Evolutionary conservation across 202 grass and related monocot species (phyloP), one percentile per base, ranked within the genome.

Genomic region (Bolboschoenoplectus hybrid): DNA sequence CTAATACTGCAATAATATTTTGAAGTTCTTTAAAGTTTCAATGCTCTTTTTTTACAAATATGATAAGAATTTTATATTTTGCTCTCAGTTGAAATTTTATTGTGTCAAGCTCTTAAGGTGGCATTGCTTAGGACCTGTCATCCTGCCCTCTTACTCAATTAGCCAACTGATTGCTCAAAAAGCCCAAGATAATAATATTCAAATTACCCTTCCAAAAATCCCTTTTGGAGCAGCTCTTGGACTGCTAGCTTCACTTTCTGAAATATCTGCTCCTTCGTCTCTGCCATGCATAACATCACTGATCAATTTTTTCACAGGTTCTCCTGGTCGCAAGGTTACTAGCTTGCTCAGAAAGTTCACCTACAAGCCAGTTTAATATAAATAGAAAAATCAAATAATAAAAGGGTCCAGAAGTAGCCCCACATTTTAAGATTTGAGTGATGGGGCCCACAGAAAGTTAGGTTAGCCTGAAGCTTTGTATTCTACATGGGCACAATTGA

Each of bases 271-370:
- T 81, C 91, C 96, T 91, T 98, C 93, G n/a, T 17, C 81, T 91
- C 89, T 95, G 85, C 96, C 96, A 72, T 89, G 85, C 96, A 98
- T 94, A 82, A 95, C 91, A 87, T 98, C 89, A 20, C 68, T 78
- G 43, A 98, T 94, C 90, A 91, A 94, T 75, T 70, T 88, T 84
- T 92, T 81, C 40, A 95, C 80, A 66, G 82, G 43, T 70, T 95
- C 90, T 82, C 96, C 93, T 87, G 91, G 96, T 89, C 89, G 93
- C 34, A 98, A 78, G 80, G 90, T 67, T 79, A 98, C 91, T 35
- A 98, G 84, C 80, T 98, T 98, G 81, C 86, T 88, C 87, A 98
- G 93, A 86, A 98, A 95, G 69, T 98, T 98, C 69, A 95, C 96
- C 93, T 98, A 82, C 40, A 77, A 9, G 11, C 9, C 56, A 79